Conservation (phyloP, 305 asterid genomes). For the Fraxinus ornus region DNA sequence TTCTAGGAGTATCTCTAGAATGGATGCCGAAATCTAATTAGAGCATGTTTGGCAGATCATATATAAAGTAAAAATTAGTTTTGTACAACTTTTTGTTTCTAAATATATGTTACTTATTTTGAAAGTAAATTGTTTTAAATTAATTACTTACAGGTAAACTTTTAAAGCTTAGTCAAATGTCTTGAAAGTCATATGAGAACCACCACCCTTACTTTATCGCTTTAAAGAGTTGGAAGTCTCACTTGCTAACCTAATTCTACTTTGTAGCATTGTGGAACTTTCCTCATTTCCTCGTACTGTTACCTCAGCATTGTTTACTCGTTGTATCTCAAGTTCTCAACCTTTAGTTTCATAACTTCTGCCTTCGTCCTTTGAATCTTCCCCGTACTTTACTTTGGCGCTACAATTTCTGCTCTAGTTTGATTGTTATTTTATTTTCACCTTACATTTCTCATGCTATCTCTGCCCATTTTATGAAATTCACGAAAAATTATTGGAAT, state of each 20-base stretch:
- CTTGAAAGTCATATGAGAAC: not conserved
- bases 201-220: not conserved
- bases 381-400: not conserved
- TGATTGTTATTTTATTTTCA: constrained; percentile 1
- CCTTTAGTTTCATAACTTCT: constrained; percentile 3
- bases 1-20: constrained; percentile 8
- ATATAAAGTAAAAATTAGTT: not conserved
- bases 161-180: not conserved
- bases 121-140: not conserved
- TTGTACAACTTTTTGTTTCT: not conserved
- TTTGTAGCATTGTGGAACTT: not conserved
- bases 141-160: not conserved
- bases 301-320: not conserved
- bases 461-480: not conserved
- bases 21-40: constrained; percentile 14
- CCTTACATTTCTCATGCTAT: constrained; percentile 5
- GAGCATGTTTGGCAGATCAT: not conserved
- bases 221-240: constrained; percentile 13
- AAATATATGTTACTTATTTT: not conserved
- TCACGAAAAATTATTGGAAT: not conserved
- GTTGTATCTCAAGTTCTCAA: not conserved
- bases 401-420: constrained; percentile 18
- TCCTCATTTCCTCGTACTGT: not conserved
- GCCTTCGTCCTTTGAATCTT: constrained; percentile 14
- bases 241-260: not conserved